Conservation (phyloP, 2,329 filamentous ascomycete species). For the Colletotrichum caudatum region DNA sequence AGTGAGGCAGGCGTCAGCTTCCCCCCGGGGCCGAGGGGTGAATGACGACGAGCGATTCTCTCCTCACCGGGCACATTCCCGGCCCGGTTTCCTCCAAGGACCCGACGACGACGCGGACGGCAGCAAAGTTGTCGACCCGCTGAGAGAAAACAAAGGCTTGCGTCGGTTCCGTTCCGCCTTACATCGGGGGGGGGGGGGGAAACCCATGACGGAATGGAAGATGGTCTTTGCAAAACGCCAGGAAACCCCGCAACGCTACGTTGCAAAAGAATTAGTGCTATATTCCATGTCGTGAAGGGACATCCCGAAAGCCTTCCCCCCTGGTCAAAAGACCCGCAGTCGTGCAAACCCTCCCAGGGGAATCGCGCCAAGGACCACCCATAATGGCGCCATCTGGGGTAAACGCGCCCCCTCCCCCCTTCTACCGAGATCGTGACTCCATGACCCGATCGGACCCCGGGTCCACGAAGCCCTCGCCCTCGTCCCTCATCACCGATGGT, state of each 20-base stretch:
- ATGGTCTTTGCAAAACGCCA: neutral
- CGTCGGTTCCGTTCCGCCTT: no score
- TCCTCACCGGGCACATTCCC: neutral
- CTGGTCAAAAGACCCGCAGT: neutral
- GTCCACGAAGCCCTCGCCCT: neutral
- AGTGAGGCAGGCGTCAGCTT: no score
- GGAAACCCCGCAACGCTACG: neutral
- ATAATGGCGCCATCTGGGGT: constrained; percentile 37
- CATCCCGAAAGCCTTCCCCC: neutral
- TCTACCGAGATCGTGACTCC: constrained; percentile 21
- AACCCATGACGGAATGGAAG: neutral
- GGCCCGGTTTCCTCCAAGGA: no score
- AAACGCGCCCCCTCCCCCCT: neutral
- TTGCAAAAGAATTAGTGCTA: no score
- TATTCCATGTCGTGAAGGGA: rapidly evolving
- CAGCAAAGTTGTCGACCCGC: no score
- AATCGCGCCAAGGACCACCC: constrained; percentile 29
- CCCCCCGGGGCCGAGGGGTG: neutral
- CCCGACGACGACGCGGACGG: no score
- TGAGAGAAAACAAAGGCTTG: neutral
- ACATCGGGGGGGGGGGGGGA: no score
- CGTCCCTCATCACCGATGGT: neutral
- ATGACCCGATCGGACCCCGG: constrained; percentile 1
- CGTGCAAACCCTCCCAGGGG: neutral
- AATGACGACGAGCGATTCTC: no score